phyloP scores from a whole-genome alignment of 805 yeast species.

The Pachysolen tannophilus region DNA sequence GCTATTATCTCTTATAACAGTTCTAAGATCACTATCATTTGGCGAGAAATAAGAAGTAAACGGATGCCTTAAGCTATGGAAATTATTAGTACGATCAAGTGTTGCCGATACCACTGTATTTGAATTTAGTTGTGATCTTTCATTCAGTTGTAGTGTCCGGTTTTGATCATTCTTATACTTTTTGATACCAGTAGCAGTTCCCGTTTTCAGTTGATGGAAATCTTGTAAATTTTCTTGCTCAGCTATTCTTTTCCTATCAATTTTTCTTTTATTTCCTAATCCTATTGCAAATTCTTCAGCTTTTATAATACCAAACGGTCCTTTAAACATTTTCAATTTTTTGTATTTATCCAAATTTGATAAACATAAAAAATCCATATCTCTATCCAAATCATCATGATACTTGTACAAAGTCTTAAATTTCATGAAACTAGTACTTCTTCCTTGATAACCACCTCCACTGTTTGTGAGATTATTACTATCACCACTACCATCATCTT shows the following conservation, averaged over 20 bases:
- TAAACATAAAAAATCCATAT: constrained; percentile 23
- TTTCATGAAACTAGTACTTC: constrained; percentile 34
- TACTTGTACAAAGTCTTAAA: constrained; percentile 31
- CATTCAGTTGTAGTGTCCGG: background rate
- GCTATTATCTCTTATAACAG: too few relatives aligned
- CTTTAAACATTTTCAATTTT: constrained; percentile 5
- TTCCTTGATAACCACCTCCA: too few relatives aligned
- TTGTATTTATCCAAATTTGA: background rate
- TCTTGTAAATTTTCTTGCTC: too few relatives aligned
- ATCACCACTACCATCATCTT: constrained; percentile 7
- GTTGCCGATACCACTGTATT: background rate
- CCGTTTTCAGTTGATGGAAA: too few relatives aligned
- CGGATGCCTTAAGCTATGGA: background rate
- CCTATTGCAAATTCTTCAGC: constrained; percentile 4
- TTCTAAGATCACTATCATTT: background rate
- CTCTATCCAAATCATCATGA: constrained; percentile 29
- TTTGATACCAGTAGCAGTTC: too few relatives aligned
- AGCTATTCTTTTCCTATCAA: too few relatives aligned
- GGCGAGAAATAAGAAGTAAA: background rate
- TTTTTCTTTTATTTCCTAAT: background rate
- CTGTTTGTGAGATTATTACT: constrained; percentile 26
- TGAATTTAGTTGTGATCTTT: background rate
- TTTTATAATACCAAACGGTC: constrained; percentile 20
- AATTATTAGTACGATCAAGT: too few relatives aligned
- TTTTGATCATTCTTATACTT: too few relatives aligned